Evolutionary conservation across 768 basidiomycete genomes (phyloP).

Genomic region (Pleurotus salmoneostramineus): DNA sequence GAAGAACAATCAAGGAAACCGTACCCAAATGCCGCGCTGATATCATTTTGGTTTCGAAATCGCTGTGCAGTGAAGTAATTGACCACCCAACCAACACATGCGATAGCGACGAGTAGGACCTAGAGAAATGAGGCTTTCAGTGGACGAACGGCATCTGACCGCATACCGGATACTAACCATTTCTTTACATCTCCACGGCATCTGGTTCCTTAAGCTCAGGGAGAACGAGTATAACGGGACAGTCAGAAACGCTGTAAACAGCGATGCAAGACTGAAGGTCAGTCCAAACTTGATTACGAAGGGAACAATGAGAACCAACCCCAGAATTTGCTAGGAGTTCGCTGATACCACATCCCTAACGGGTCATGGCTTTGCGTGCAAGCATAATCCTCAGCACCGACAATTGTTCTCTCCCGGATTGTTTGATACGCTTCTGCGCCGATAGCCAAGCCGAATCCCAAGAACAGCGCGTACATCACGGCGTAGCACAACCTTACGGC

Average conservation of each 20-base stretch:
- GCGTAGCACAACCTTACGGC: slow-evolving; percentile 80
- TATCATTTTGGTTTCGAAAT: slow-evolving; percentile 69
- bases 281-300: background rate
- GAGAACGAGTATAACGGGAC: slow-evolving; percentile 69
- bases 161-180: slow-evolving; percentile 33
- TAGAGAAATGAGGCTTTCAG: slow-evolving; percentile 12
- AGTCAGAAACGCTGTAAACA: slow-evolving; percentile 53
- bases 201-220: slow-evolving; percentile 62
- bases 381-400: slow-evolving; percentile 53
- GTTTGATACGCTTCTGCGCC: slow-evolving; percentile 66
- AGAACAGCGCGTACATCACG: slow-evolving; percentile 72
- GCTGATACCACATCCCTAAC: slow-evolving; percentile 68
- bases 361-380: slow-evolving; percentile 56
- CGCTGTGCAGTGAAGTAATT: slow-evolving; percentile 66
- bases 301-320: slow-evolving; percentile 36
- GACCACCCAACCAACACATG: slow-evolving; percentile 72
- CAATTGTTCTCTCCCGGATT: slow-evolving; percentile 42
- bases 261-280: background rate
- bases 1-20: slow-evolving; percentile 12
- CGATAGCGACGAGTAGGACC: slow-evolving; percentile 53
- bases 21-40: slow-evolving; percentile 72
- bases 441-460: slow-evolving; percentile 80
- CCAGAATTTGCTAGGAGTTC: slow-evolving; percentile 69
- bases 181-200: slow-evolving; percentile 54
- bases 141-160: background rate